A percentile compares a stretch with the other conserved stretches of the same genome.
These are phyloP conservation scores for Amesomyces nigricolor DNA, from an alignment of 2,329 filamentous ascomycete species.

Conservation along the genomic window DNA sequence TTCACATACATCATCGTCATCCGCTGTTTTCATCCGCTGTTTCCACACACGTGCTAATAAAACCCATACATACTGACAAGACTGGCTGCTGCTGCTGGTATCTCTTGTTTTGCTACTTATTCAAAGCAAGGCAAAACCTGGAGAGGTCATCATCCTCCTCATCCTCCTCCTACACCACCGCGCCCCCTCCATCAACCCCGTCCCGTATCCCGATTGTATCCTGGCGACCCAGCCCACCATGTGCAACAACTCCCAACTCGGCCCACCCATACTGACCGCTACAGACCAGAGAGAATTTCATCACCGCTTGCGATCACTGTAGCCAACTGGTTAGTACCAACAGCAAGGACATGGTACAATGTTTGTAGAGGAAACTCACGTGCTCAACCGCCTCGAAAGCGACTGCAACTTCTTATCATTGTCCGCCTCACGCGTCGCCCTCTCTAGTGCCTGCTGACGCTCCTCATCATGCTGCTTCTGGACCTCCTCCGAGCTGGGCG, in stretches of 20 bases:
- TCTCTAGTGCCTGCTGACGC: conserved; percentile 74
- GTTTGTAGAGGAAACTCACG: conserved; percentile 56
- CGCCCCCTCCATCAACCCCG: neutral
- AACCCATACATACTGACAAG: neutral
- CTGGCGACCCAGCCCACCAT: neutral
- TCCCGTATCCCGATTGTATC: neutral
- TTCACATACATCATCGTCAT: too few species aligned
- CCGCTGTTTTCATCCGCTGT: too few species aligned
- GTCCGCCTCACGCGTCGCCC: conserved; percentile 81
- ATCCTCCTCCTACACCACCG: too few species aligned
- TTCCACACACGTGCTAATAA: too few species aligned
- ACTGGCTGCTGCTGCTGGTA: neutral
- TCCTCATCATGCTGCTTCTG: conserved; percentile 76
- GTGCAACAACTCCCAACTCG: neutral
- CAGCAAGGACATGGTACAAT: neutral
- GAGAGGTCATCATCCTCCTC: neutral
- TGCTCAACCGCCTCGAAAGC: conserved; percentile 87
- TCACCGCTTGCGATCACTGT: conserved; percentile 20
- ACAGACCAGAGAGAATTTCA: neutral
- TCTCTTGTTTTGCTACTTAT: conserved; percentile 8
- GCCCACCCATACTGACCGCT: neutral
- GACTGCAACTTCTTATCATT: conserved; percentile 84
- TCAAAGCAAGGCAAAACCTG: conserved; percentile 7
- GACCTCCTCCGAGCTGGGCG: conserved; percentile 89
- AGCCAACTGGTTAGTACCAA: neutral